These are phyloP conservation scores for Gonium pectorale DNA, from an alignment of 139 green algal genomes.

Conservation along the genomic window DNA sequence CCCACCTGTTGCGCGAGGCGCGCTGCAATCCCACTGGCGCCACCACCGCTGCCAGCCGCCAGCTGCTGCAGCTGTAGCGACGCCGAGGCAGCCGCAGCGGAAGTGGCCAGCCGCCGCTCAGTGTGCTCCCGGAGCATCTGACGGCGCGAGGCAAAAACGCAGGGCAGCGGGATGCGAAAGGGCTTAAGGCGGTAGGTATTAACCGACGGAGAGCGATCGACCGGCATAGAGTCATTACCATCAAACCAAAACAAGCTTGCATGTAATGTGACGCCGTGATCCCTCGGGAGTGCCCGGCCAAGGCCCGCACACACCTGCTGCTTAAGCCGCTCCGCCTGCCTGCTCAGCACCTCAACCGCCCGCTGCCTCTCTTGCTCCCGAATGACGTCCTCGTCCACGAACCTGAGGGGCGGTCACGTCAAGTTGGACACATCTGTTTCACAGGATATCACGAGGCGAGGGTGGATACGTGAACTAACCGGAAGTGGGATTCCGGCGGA, in stretches of 20 bases:
- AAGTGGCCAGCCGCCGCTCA: constrained; percentile 18
- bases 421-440: no score
- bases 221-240: no score
- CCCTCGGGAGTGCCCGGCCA: no score
- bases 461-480: no score
- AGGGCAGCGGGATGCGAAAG: no score
- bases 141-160: no score
- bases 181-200: no score
- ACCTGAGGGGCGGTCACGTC: background rate
- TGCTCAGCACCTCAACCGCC: constrained; percentile 20
- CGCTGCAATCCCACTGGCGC: background rate
- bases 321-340: constrained; percentile 36
- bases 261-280: background rate
- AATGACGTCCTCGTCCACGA: constrained; percentile 47
- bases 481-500: no score
- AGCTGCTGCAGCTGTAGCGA: background rate
- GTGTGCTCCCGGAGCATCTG: constrained; percentile 44
- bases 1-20: background rate
- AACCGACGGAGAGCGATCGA: no score
- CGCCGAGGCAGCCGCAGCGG: background rate
- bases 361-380: constrained; percentile 36
- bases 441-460: no score
- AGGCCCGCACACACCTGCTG: constrained; percentile 39
- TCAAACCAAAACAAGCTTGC: no score
- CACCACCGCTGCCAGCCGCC: background rate